Base-by-base conservation (phyloP, 108 stramenopile species). In the Ochromonas danica region DNA sequence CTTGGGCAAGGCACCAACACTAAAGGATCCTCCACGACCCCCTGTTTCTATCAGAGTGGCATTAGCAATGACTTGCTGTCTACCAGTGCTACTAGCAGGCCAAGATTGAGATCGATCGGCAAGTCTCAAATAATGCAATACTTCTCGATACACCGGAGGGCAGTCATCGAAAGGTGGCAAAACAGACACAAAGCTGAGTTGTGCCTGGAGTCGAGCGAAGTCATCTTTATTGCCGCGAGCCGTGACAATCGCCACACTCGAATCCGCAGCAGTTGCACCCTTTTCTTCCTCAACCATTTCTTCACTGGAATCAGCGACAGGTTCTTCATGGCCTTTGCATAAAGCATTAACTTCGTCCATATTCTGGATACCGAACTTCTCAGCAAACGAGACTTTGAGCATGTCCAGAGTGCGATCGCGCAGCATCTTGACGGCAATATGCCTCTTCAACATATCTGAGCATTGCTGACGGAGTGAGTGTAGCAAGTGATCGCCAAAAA, bases 21-120 rank as follows among this genome's bases (percentile, higher is more conserved):
- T 14, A 75, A 75, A 75, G 36, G 72, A 30, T 6, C 72, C 72
- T 33, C 72, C 72, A 28, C 40, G 14, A 14, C 72, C 51, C 3
- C 72, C 72, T 6, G 6, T 42, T 60, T 75, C 72, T 6, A 75
- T 33, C 27, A 75, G 40, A 41, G 72, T 57, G 10, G 3, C 31
- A 6, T 27, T 33, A 28, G 3, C 31, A 6, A 75, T 42, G 17
- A 75, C 72, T 41, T 33, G 6, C 31, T 42, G 40, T 39, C 72
- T 6, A 28, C 63, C 63, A 10, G 63, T 67, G 6, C 14, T 14
- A 25, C 14, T 35, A 28, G 31, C 27, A 35, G 63, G 63, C 63
- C 63, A 67, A 14, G 6, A 36, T 3, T 33, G 6, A 28, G 63
- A 67, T 31, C 30, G 30, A 67, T 67, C 63, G 10, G 63, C 63